Conservation (phyloP, 2,329 filamentous ascomycete species). For the Pestalotiopsis sp. region DNA sequence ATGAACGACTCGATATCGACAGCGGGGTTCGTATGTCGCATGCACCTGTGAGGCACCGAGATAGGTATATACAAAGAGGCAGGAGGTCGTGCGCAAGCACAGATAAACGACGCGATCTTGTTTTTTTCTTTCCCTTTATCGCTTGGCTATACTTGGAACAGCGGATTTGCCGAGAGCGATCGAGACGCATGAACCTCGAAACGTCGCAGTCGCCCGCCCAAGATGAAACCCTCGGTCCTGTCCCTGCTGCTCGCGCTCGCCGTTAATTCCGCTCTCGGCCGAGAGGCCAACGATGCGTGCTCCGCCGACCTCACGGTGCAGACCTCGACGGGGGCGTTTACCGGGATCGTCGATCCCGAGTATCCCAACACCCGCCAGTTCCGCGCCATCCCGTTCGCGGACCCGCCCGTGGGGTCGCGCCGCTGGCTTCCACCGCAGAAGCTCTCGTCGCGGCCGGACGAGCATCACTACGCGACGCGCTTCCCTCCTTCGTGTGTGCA, state of each 20-base stretch:
- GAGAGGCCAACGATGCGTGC: constrained; percentile 4
- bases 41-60: background rate
- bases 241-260: constrained; percentile 8
- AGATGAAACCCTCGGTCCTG: constrained; percentile 14
- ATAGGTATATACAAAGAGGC: background rate
- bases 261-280: constrained; percentile 6
- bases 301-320: constrained; percentile 26
- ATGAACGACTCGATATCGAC: background rate
- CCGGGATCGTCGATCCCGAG: constrained; percentile 33
- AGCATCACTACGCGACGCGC: constrained; percentile 27
- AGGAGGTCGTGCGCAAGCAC: constrained; percentile 2
- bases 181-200: background rate
- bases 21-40: background rate
- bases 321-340: constrained; percentile 35
- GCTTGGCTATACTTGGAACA: background rate
- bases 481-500: constrained; percentile 36
- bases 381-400: constrained; percentile 38
- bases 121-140: no score
- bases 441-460: constrained; percentile 21
- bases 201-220: background rate
- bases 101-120: background rate
- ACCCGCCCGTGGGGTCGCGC: constrained; percentile 33
- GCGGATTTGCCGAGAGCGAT: no score
- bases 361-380: constrained; percentile 38
- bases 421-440: constrained; percentile 32